These are phyloP conservation scores for Mortierella sp. DNA, from an alignment of 371 early-diverging fungal genomes.

Conservation along the genomic window DNA sequence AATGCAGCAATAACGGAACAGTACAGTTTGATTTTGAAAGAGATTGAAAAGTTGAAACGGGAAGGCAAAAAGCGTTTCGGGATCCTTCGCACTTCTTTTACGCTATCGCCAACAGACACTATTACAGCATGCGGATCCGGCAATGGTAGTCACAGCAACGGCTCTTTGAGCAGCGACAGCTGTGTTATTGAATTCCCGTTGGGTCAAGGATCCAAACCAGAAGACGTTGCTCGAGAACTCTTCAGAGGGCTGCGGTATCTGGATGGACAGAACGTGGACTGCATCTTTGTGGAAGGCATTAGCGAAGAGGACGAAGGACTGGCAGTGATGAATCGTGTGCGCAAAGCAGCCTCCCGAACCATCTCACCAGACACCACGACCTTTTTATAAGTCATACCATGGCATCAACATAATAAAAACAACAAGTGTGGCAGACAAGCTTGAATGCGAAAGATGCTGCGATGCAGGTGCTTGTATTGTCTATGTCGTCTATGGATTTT, in stretches of 20 bases:
- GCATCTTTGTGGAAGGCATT: slow-evolving; percentile 91
- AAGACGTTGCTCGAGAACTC: slow-evolving; percentile 81
- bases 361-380: slow-evolving; percentile 40
- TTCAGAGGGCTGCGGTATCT: slow-evolving; percentile 87
- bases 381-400: slow-evolving; percentile 10
- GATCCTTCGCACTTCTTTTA: slow-evolving; percentile 44
- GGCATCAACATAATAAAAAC: slow-evolving; percentile 7
- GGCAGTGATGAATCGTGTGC: slow-evolving; percentile 98
- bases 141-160: neutral
- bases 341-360: slow-evolving; percentile 87
- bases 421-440: neutral
- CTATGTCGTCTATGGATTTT: too few species aligned
- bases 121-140: neutral
- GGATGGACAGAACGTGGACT: slow-evolving; percentile 78
- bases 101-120: neutral
- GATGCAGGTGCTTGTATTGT: too few species aligned
- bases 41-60: slow-evolving; percentile 34
- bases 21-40: slow-evolving; percentile 28
- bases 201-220: slow-evolving; percentile 62
- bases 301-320: slow-evolving; percentile 84
- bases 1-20: slow-evolving; percentile 15
- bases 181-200: slow-evolving; percentile 45
- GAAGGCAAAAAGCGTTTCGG: slow-evolving; percentile 45
- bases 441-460: neutral
- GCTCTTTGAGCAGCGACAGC: neutral